Percentiles rank a stretch among this genome's conserved stretches.
Evolutionary conservation across 1,139 yeast species (phyloP).

Genomic region (Meyerozyma elateridarum): DNA sequence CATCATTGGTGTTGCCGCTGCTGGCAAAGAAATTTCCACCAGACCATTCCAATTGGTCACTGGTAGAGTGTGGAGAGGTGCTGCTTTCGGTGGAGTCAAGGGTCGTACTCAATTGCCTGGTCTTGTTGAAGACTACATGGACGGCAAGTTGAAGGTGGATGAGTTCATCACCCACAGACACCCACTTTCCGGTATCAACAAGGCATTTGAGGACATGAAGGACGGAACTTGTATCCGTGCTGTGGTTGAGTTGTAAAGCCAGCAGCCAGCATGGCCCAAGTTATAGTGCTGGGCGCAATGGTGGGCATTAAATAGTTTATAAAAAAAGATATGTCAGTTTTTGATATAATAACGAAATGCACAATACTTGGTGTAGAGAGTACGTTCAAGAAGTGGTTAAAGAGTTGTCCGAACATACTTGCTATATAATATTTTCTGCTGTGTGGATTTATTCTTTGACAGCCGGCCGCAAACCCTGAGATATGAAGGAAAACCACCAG

Average conservation of each 20-base stretch:
- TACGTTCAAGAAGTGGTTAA: too few relatives aligned
- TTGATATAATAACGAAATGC: too few relatives aligned
- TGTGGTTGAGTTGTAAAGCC: conserved; percentile 51
- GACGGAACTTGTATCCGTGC: conserved; percentile 92
- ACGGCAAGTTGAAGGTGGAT: conserved; percentile 83
- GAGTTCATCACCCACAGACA: conserved; percentile 93
- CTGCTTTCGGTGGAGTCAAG: conserved; percentile 98
- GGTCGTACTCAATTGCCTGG: conserved; percentile 95
- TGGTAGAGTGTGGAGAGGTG: conserved; percentile 97
- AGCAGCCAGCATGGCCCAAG: too few relatives aligned
- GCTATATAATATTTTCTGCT: too few relatives aligned
- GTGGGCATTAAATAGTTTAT: too few relatives aligned
- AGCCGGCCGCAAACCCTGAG: too few relatives aligned
- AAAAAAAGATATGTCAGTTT: too few relatives aligned
- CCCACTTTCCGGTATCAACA: conserved; percentile 69
- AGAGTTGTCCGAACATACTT: too few relatives aligned
- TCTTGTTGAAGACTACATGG: conserved; percentile 78
- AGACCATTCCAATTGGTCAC: conserved; percentile 99
- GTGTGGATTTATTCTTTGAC: too few relatives aligned
- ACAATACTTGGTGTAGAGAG: too few relatives aligned
- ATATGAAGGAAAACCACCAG: too few relatives aligned
- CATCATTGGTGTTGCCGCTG: conserved; percentile 96
- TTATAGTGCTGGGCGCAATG: too few relatives aligned
- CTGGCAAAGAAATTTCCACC: conserved; percentile 93
- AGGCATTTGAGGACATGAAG: conserved; percentile 94